Evolutionary conservation across 495 filamentous ascomycete genomes (phyloP).

Genomic region (Usnea hakonensis): DNA sequence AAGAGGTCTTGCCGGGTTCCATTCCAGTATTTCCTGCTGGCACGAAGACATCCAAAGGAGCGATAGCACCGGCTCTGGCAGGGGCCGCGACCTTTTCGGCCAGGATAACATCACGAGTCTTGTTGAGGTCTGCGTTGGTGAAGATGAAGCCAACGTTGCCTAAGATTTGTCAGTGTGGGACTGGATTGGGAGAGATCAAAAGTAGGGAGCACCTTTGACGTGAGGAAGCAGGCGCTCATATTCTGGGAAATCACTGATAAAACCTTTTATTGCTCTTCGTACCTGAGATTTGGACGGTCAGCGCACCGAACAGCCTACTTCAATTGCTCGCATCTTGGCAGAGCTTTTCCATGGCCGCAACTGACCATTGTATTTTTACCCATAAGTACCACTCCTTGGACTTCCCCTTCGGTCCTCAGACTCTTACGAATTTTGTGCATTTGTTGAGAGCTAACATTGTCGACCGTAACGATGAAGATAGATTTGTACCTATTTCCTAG

Average conservation of each 20-base stretch:
- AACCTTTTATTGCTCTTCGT: constrained; percentile 94
- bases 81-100: constrained; percentile 95
- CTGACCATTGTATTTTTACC: constrained; percentile 68
- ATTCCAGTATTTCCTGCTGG: constrained; percentile 99
- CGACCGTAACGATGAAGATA: constrained; percentile 94
- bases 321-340: background rate
- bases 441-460: constrained; percentile 97
- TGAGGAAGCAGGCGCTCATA: constrained; percentile 94
- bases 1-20: constrained; percentile 99
- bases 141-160: constrained; percentile 99
- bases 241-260: constrained; percentile 83
- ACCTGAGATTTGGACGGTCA: constrained; percentile 44
- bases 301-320: background rate
- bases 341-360: background rate
- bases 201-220: constrained; percentile 59
- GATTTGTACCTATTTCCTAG: constrained; percentile 40
- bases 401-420: constrained; percentile 68
- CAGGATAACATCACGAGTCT: constrained; percentile 85
- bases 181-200: background rate
- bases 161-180: constrained; percentile 19
- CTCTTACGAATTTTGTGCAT: constrained; percentile 98
- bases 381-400: constrained; percentile 84
- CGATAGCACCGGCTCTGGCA: constrained; percentile 91
- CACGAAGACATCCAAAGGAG: constrained; percentile 81
- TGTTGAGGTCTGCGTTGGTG: constrained; percentile 93